Evolutionary conservation across 345 rosid genomes (phyloP).

Genomic region (Punica granatum): DNA sequence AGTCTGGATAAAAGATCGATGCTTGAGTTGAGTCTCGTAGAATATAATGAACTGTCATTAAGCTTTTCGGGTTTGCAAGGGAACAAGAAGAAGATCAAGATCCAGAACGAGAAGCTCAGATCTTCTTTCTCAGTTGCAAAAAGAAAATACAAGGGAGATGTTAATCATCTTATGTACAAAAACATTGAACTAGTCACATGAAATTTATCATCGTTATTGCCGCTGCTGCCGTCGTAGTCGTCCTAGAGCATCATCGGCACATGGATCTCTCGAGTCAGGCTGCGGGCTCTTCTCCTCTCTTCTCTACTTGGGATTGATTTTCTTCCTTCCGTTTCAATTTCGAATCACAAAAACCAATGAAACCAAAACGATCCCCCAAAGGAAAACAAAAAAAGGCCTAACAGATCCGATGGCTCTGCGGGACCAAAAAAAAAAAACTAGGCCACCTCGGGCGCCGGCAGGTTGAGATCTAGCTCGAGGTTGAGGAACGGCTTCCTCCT

Average conservation of each 20-base stretch:
- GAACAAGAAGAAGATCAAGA: slow-evolving; percentile 1
- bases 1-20: too few relatives aligned
- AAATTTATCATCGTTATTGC: not conserved
- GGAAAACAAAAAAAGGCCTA: slow-evolving; percentile 8
- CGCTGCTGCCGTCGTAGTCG: not conserved
- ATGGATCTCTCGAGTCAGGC: slow-evolving; percentile 8
- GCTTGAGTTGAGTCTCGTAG: not conserved
- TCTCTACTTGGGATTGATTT: not conserved
- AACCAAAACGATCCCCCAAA: slow-evolving; percentile 6
- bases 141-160: slow-evolving; percentile 11
- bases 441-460: slow-evolving; percentile 51
- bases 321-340: slow-evolving; percentile 1
- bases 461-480: slow-evolving; percentile 65
- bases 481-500: slow-evolving; percentile 17
- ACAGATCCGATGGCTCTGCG: slow-evolving; percentile 1
- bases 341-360: slow-evolving; percentile 7
- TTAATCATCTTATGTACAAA: slow-evolving; percentile 14
- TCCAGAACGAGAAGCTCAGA: not conserved
- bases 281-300: not conserved
- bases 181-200: slow-evolving; percentile 4
- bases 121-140: slow-evolving; percentile 18
- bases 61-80: not conserved
- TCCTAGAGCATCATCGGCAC: slow-evolving; percentile 5
- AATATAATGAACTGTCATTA: too few relatives aligned
- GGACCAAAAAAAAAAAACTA: slow-evolving; percentile 40